Base-by-base conservation (phyloP, 2,329 filamentous ascomycete species). In the Mariannaea elegans region DNA sequence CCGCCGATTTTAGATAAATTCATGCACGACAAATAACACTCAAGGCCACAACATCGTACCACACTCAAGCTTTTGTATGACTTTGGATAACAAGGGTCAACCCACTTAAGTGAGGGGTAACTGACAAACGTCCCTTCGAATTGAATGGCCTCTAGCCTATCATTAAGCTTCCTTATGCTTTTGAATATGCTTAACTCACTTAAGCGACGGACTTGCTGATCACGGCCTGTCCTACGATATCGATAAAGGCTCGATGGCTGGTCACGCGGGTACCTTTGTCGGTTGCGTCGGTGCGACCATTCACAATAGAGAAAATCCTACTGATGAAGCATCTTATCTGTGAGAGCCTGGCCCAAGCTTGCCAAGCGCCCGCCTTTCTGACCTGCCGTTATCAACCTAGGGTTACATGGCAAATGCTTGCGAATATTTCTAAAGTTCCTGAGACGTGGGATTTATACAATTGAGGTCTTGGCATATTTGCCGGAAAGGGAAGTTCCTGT, bases 371-470 rank as follows among this genome's bases (percentile, higher is more conserved):
- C 13, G n/a, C 34, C 48, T 58, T 38, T 70, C 52, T 52, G 60
- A 70, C 67, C 67, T 70, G 67, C 67, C 67, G 29, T 70, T 70
- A 68, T 70, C 57, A 70, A 67, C 56, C 56, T 67, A 69, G 67
- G 49, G 39, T 46, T 29, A 18, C 32, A 49, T 46, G 8, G 45
- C 32, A 13, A 34, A 53, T 31, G 39, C 54, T 57, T 56, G 51
- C 48, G 44, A 62, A 62, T 58, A 23, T 49, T 55, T 44, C 59
- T 59, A 70, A 70, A 68, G 67, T 70, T 66, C 67, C 46, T 29
- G 27, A 23, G 57, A 64, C 39, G 53, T 66, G 62, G 62, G 62
- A 64, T 59, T 53, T 58, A 45, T 60, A 60, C 57, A 42, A 18
- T 31, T 32, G 27, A 12, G 19, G 18, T 41, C 13, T 59, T 65